Base-by-base conservation (phyloP, 2,329 filamentous ascomycete genomes). In the Ophiostoma piceae region DNA sequence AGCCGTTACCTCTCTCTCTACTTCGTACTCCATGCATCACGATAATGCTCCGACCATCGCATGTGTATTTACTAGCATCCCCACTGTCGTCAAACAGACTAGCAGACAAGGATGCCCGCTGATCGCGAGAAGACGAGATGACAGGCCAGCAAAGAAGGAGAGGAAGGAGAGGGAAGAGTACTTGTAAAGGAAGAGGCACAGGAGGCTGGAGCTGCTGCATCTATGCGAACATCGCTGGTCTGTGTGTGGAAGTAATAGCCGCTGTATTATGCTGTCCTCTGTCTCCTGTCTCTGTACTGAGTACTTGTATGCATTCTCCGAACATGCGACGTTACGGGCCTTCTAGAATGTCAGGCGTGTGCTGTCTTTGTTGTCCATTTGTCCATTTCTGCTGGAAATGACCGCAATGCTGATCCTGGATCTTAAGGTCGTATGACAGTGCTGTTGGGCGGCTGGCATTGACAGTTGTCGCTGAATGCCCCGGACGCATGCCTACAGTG, bases 21-120 rank as follows among this genome's bases (percentile, higher is more conserved):
- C 39, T 3, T 12, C 2, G 39, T 41, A 41, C 12, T 47, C 43
- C 26, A 62, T 62, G 54, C 14, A 16, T 62, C 57, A 62, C 51
- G 51, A 57, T 62, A 29, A 29, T 32, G 32, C 57, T 62, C 57
- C 26, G 57, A 62, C 11, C 9, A 32, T 62, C 22, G 57, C 26
- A 62, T 35, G 12, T 62, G 22, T 60, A 32, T 60, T 60, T 16
- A 60, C 22, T 8, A 37, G 16, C 9, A 35, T 65, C 39, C 32
- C 62, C 62, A 65, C 62, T 22, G 62, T 65, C 62, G 8, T 65
- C 62, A 65, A 39, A 65, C 62, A 26, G 32, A 32, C 60, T 64
- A 64, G 60, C 32, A 35, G 29, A 16, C 35, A 29, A 62, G 57
- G 57, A 65, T 65, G 35, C 8, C 3, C 19, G 43, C 43, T 47